Evolutionary conservation across 1,139 yeast species (phyloP).

Genomic region (Diutina ranongensis): DNA sequence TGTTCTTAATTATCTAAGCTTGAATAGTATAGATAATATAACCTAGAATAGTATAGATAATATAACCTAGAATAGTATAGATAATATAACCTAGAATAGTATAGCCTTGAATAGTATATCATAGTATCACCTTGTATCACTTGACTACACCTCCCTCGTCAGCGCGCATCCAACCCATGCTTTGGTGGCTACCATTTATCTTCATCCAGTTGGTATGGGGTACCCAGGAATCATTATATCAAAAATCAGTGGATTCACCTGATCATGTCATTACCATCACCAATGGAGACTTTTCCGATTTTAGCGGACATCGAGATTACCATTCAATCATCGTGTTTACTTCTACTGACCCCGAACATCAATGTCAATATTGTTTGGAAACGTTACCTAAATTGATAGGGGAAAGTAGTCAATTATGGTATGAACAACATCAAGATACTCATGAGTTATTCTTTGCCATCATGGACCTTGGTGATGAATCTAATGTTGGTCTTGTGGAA

Average conservation of each 20-base stretch:
- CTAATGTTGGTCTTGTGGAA: conserved; percentile 24
- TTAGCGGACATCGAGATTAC: conserved; percentile 19
- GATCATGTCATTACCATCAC: background rate
- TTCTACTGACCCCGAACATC: conserved; percentile 22
- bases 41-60: too few species aligned
- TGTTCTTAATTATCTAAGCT: too few species aligned
- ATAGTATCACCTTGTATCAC: too few species aligned
- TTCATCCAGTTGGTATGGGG: background rate
- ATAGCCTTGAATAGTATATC: too few species aligned
- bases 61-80: too few species aligned
- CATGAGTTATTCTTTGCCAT: conserved; percentile 33
- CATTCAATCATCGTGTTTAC: conserved; percentile 34
- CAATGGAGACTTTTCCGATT: background rate
- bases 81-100: too few species aligned
- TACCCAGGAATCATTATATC: background rate
- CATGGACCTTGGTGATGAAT: conserved; percentile 37
- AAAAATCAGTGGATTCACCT: background rate
- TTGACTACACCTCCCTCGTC: too few species aligned
- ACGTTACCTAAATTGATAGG: conserved; percentile 25
- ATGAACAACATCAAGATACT: conserved; percentile 26
- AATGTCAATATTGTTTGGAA: conserved; percentile 30
- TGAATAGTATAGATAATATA: too few species aligned
- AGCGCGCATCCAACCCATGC: background rate
- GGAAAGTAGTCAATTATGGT: conserved; percentile 32
- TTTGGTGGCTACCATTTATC: background rate